phyloP scores from a whole-genome alignment of 2,329 filamentous ascomycete species.

The Mariannaea elegans region DNA sequence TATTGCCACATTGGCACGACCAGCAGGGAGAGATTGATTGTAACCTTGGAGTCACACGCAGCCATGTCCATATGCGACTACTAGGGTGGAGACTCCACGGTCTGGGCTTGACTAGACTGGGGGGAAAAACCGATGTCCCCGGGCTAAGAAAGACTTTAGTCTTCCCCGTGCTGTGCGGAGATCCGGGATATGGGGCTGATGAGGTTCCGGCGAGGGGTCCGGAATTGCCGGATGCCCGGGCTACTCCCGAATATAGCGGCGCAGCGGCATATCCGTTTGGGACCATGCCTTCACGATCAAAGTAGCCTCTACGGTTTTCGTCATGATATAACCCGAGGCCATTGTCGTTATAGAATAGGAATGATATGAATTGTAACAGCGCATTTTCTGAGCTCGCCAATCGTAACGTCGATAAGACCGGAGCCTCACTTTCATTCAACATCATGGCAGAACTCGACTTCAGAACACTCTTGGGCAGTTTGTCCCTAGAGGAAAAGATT shows the following conservation, averaged over 20 bases:
- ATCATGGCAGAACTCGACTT: neutral
- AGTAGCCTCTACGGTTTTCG: neutral
- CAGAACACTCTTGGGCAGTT: neutral
- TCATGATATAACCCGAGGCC: neutral
- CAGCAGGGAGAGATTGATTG: too few relatives aligned
- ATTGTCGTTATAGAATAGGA: neutral
- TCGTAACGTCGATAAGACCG: neutral
- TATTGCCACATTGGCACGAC: too few relatives aligned
- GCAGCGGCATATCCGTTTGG: conserved; percentile 1
- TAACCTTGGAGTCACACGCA: too few relatives aligned
- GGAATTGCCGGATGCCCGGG: conserved; percentile 10
- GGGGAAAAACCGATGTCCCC: neutral
- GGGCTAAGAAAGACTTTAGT: neutral
- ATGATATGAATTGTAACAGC: neutral
- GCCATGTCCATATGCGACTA: too few relatives aligned
- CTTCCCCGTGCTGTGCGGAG: neutral
- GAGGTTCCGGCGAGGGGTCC: neutral
- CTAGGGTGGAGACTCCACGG: too few relatives aligned
- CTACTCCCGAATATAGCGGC: neutral
- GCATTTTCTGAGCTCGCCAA: too few relatives aligned
- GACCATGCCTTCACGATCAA: neutral
- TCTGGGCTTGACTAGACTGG: neutral
- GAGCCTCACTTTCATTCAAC: neutral
- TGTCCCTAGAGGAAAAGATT: conserved; percentile 8
- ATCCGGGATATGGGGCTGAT: neutral